Conservation (phyloP, 768 basidiomycete genomes). For the Boletus vinaceobasis region DNA sequence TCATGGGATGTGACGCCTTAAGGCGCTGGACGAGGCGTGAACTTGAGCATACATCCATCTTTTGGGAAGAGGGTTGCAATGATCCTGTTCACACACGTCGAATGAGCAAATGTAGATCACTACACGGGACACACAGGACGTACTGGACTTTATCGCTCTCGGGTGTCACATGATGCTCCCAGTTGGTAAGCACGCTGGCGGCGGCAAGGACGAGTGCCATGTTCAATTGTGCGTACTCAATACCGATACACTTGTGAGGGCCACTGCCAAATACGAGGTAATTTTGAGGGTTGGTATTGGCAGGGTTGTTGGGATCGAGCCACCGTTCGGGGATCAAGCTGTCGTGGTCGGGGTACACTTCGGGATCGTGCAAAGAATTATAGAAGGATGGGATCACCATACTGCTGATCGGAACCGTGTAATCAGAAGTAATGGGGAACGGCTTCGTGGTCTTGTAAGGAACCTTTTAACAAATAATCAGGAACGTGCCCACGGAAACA, state of each 20-base stretch:
- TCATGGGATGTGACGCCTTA: not conserved
- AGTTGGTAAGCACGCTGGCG: conserved; percentile 78
- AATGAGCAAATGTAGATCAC: not conserved
- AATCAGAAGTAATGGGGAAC: conserved; percentile 90
- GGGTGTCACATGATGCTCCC: conserved; percentile 82
- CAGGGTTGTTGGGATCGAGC: conserved; percentile 76
- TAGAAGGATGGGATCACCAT: conserved; percentile 97
- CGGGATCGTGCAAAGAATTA: conserved; percentile 87
- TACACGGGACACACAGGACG: conserved; percentile 30
- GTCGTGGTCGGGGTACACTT: conserved; percentile 85
- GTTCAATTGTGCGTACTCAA: conserved; percentile 92
- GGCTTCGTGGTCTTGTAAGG: conserved; percentile 88
- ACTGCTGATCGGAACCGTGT: conserved; percentile 85
- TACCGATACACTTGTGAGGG: conserved; percentile 87
- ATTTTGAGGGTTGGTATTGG: conserved; percentile 86
- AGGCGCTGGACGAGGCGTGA: conserved; percentile 54
- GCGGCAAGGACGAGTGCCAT: conserved; percentile 81
- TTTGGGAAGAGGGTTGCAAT: conserved; percentile 97
- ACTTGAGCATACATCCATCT: conserved; percentile 81
- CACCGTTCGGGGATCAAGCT: conserved; percentile 85
- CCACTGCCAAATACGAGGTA: conserved; percentile 95
- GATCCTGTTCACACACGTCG: conserved; percentile 47
- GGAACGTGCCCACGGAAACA: not conserved
- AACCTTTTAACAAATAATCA: conserved; percentile 49
- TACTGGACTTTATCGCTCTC: conserved; percentile 78